phyloP scores from a whole-genome alignment of 352 stramenopile species.

The Globisporangium cystogenes region DNA sequence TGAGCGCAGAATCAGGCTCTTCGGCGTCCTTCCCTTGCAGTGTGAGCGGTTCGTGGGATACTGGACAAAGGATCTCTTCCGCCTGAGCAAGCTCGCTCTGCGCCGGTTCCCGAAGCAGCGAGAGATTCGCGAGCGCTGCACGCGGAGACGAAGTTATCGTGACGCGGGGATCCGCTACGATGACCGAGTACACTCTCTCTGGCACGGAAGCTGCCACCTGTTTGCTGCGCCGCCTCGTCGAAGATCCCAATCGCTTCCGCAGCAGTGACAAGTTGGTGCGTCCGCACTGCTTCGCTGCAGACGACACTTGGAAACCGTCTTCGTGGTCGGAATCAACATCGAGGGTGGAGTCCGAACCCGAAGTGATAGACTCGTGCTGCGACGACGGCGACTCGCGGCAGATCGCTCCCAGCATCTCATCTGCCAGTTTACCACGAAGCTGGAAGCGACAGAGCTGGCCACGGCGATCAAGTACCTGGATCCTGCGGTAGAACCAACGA shows the following conservation, averaged over 20 bases:
- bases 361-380: neutral
- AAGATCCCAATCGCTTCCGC: constrained; percentile 1
- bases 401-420: constrained; percentile 28
- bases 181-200: constrained; percentile 27
- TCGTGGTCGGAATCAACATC: constrained; percentile 45
- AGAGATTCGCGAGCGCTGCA: constrained; percentile 11
- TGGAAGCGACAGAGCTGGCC: constrained; percentile 60
- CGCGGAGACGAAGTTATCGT: neutral
- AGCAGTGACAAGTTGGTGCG: constrained; percentile 11
- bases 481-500: constrained; percentile 4
- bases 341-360: constrained; percentile 3
- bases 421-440: constrained; percentile 44
- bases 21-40: constrained; percentile 26
- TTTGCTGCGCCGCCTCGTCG: neutral
- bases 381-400: constrained; percentile 2
- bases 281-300: constrained; percentile 6
- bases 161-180: constrained; percentile 39
- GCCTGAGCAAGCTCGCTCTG: constrained; percentile 10
- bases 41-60: constrained; percentile 41
- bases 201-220: neutral
- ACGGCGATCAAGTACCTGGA: constrained; percentile 66
- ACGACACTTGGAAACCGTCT: constrained; percentile 27
- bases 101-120: constrained; percentile 51
- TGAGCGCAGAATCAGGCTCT: constrained; percentile 51
- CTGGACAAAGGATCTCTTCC: constrained; percentile 44